Percentiles rank a stretch among this genome's conserved stretches.
Evolutionary conservation across 805 yeast genomes (phyloP).

Genomic region (Saturnispora silvae): DNA sequence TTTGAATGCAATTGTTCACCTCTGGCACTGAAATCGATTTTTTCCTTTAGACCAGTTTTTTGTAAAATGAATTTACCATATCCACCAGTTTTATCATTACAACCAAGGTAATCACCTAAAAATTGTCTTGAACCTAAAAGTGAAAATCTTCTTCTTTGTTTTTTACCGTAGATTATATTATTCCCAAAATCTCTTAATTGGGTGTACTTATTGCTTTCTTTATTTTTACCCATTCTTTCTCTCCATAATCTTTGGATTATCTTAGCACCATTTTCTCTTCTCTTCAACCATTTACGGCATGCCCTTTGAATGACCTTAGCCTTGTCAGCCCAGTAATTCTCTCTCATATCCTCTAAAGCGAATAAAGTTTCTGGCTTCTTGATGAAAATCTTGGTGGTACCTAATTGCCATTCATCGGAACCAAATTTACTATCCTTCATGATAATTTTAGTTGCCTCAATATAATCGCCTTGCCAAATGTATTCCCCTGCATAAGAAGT

Average conservation of each 20-base stretch:
- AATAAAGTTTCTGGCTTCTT: slow-evolving; percentile 95
- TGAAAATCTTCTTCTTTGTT: slow-evolving; percentile 85
- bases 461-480: slow-evolving; percentile 47
- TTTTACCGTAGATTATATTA: slow-evolving; percentile 55
- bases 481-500: slow-evolving; percentile 86
- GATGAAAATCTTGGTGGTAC: slow-evolving; percentile 85
- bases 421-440: slow-evolving; percentile 58
- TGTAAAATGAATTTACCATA: slow-evolving; percentile 66
- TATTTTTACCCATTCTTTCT: slow-evolving; percentile 54
- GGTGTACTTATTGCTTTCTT: slow-evolving; percentile 49
- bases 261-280: slow-evolving; percentile 80
- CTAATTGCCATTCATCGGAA: slow-evolving; percentile 74
- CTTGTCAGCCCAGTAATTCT: slow-evolving; percentile 95
- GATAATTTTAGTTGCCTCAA: slow-evolving; percentile 41
- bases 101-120: slow-evolving; percentile 88
- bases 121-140: slow-evolving; percentile 79
- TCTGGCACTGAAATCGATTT: slow-evolving; percentile 63
- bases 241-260: slow-evolving; percentile 77
- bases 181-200: slow-evolving; percentile 82
- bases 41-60: slow-evolving; percentile 48
- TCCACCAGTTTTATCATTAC: slow-evolving; percentile 61
- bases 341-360: slow-evolving; percentile 93
- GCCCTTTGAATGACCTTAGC: slow-evolving; percentile 97
- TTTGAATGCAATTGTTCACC: slow-evolving; percentile 79
- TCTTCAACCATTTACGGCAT: slow-evolving; percentile 74